Conservation (phyloP, 2,329 filamentous ascomycete genomes). For the Pezicula radicicola region DNA sequence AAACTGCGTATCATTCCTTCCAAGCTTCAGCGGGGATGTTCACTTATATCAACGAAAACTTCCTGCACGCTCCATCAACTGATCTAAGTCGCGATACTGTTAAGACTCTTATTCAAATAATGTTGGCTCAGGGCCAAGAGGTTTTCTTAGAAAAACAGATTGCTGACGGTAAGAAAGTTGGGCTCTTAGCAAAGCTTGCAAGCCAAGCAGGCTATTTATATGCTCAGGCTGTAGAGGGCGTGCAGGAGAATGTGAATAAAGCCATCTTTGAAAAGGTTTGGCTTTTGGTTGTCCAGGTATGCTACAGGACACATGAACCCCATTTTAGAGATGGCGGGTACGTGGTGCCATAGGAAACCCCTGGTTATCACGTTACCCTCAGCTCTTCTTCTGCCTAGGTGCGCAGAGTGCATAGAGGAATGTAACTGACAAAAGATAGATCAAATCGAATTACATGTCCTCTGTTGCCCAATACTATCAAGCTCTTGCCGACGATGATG, state of each 20-base stretch:
- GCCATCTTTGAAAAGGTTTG: constrained; percentile 94
- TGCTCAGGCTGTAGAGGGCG: constrained; percentile 80
- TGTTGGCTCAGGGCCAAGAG: constrained; percentile 93
- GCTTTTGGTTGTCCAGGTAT: constrained; percentile 76
- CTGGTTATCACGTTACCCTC: background rate
- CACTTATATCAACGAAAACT: constrained; percentile 99
- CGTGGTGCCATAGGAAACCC: constrained; percentile 5
- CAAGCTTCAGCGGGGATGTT: constrained; percentile 99
- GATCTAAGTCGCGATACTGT: constrained; percentile 94
- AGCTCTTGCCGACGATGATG: constrained; percentile 85
- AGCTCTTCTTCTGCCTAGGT: background rate
- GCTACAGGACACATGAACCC: constrained; percentile 16
- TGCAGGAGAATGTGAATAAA: constrained; percentile 88
- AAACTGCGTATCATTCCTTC: constrained; percentile 97
- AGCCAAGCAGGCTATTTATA: constrained; percentile 90
- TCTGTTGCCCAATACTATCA: constrained; percentile 94
- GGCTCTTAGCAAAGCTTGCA: constrained; percentile 86
- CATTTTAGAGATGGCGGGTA: constrained; percentile 2
- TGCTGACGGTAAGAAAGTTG: constrained; percentile 87
- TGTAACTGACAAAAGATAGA: constrained; percentile 35
- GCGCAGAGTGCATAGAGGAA: background rate
- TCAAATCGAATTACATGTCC: constrained; percentile 78
- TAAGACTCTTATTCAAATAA: constrained; percentile 88
- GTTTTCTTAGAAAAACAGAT: constrained; percentile 97
- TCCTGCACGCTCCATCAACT: constrained; percentile 93